Conservation (phyloP, 495 filamentous ascomycete genomes). For the Cladorrhinum samala region DNA sequence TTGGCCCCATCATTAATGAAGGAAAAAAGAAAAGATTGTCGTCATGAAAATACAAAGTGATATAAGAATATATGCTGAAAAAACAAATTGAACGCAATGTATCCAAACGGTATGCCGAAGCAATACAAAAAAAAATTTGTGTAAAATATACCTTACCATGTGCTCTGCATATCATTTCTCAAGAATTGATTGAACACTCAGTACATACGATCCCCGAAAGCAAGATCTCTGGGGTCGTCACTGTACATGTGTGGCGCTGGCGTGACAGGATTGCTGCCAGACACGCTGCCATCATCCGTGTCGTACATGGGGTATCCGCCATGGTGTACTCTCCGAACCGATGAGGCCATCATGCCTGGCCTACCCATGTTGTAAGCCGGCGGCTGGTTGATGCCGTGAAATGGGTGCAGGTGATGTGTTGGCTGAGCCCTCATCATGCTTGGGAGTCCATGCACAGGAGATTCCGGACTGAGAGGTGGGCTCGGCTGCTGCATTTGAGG, state of each 20-base stretch:
- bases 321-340: constrained; percentile 18
- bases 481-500: constrained; percentile 7
- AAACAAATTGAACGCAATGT: constrained; percentile 4
- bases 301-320: constrained; percentile 41
- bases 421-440: constrained; percentile 17
- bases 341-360: constrained; percentile 10
- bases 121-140: constrained; percentile 1
- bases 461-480: constrained; percentile 3
- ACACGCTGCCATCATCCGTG: constrained; percentile 37
- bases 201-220: constrained; percentile 39
- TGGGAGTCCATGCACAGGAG: constrained; percentile 11
- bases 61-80: background rate
- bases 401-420: constrained; percentile 8
- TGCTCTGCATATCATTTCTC: background rate
- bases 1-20: too few relatives aligned
- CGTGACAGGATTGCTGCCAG: constrained; percentile 26
- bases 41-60: background rate
- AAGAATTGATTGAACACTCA: constrained; percentile 11
- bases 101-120: constrained; percentile 14
- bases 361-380: constrained; percentile 26
- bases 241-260: constrained; percentile 38
- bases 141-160: constrained; percentile 4
- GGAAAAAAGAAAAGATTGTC: background rate
- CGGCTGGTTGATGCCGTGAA: constrained; percentile 20
- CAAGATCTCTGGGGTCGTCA: constrained; percentile 36